Conservation (phyloP, 2,329 filamentous ascomycete species). For the Xylariaceae sp. region DNA sequence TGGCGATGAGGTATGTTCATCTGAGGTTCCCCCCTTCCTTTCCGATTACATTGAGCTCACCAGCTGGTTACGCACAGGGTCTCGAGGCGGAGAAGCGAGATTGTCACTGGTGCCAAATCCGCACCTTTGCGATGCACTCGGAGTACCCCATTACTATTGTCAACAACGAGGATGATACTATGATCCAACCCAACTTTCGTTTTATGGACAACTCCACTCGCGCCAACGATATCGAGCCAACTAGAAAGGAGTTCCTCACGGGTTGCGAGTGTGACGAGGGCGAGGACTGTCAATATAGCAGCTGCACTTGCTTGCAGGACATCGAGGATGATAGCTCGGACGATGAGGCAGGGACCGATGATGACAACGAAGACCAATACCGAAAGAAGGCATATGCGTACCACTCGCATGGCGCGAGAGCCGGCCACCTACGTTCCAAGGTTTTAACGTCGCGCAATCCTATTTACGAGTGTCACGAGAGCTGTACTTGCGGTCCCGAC, state of each 20-base stretch:
- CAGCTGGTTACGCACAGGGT: conserved; percentile 37
- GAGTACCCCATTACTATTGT: conserved; percentile 65
- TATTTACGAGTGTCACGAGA: conserved; percentile 82
- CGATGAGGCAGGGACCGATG: conserved; percentile 45
- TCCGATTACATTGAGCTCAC: neutral
- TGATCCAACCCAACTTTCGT: conserved; percentile 67
- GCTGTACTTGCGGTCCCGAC: conserved; percentile 66
- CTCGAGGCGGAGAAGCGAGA: conserved; percentile 47
- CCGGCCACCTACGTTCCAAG: conserved; percentile 59
- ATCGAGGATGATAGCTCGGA: conserved; percentile 55
- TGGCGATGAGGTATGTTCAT: conserved; percentile 46
- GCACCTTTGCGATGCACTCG: conserved; percentile 57
- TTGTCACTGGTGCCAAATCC: conserved; percentile 70
- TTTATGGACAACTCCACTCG: conserved; percentile 72
- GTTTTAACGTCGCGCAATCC: conserved; percentile 62
- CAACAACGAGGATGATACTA: conserved; percentile 65
- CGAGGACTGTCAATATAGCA: conserved; percentile 70
- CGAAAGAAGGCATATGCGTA: conserved; percentile 66
- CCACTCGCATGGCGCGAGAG: conserved; percentile 59
- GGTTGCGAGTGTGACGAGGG: conserved; percentile 72
- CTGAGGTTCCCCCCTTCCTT: conserved; percentile 21
- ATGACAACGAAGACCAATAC: conserved; percentile 47
- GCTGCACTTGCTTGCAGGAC: conserved; percentile 70
- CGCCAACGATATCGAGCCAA: conserved; percentile 63
- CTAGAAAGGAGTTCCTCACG: conserved; percentile 66